Evolutionary conservation across 2,329 filamentous ascomycete genomes (phyloP).

Genomic region (Aciculosporium take): DNA sequence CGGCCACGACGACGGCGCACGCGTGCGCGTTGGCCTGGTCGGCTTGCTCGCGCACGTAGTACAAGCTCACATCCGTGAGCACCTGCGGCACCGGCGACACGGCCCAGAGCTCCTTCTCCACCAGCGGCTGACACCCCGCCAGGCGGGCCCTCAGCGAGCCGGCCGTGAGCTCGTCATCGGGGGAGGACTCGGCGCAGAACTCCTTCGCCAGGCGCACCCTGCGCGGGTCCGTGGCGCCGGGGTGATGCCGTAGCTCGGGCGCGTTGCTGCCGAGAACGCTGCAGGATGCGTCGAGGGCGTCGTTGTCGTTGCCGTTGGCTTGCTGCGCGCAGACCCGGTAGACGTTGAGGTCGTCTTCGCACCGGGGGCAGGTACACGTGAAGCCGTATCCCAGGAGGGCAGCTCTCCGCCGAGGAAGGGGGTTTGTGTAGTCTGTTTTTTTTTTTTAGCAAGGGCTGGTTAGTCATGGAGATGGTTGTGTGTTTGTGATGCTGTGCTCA

Average conservation of each 20-base stretch:
- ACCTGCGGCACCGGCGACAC: constrained; percentile 33
- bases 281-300: constrained; percentile 24
- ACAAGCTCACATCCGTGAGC: constrained; percentile 29
- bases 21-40: no score
- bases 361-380: constrained; percentile 35
- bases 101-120: constrained; percentile 27
- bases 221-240: constrained; percentile 12
- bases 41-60: constrained; percentile 27
- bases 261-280: constrained; percentile 24
- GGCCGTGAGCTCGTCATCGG: neutral
- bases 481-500: no score
- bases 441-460: no score
- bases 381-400: constrained; percentile 38
- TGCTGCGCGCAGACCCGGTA: constrained; percentile 35
- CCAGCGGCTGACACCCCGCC: constrained; percentile 12
- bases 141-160: neutral
- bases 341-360: constrained; percentile 34
- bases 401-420: constrained; percentile 26
- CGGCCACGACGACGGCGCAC: constrained; percentile 30
- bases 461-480: neutral
- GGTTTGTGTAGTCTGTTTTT: constrained; percentile 32
- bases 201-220: constrained; percentile 9
- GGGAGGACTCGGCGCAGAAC: neutral
- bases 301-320: constrained; percentile 18
- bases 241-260: constrained; percentile 8